Evolutionary conservation across 78 protist genomes (phyloP).

Genomic region (Tieghemostelium lacteum): DNA sequence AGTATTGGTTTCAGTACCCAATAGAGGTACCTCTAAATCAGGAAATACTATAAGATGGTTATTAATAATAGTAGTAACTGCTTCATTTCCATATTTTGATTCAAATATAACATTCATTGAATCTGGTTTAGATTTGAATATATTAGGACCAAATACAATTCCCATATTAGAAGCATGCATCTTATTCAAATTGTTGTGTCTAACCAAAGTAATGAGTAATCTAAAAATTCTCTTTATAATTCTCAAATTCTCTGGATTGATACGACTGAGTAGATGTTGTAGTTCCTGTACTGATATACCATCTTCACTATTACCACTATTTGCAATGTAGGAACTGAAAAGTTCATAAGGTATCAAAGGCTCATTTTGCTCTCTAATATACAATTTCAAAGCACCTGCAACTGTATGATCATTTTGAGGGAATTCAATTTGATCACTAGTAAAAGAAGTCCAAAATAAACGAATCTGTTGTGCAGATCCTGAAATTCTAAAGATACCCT

Average conservation of each 20-base stretch:
- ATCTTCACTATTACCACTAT: slow-evolving; percentile 2
- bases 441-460: slow-evolving; percentile 54
- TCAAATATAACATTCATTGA: slow-evolving; percentile 38
- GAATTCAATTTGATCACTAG: slow-evolving; percentile 35
- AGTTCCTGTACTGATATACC: background rate
- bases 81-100: slow-evolving; percentile 49
- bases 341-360: slow-evolving; percentile 45
- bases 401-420: slow-evolving; percentile 37
- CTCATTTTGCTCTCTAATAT: slow-evolving; percentile 61
- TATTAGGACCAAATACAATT: slow-evolving; percentile 62
- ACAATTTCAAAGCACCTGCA: slow-evolving; percentile 67
- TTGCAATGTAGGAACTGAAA: slow-evolving; percentile 12
- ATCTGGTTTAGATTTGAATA: slow-evolving; percentile 46
- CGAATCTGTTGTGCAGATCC: slow-evolving; percentile 58
- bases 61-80: slow-evolving; percentile 26
- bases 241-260: slow-evolving; percentile 27
- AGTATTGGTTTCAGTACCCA: slow-evolving; percentile 72
- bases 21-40: slow-evolving; percentile 50
- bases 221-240: slow-evolving; percentile 49
- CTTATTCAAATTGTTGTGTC: slow-evolving; percentile 47
- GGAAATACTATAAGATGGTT: slow-evolving; percentile 46
- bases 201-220: slow-evolving; percentile 1
- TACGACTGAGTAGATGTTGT: background rate
- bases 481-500: slow-evolving; percentile 54
- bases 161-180: slow-evolving; percentile 70